Evolutionary conservation across 441 rosid genomes (phyloP).

Genomic region (Gossypium lobatum): DNA sequence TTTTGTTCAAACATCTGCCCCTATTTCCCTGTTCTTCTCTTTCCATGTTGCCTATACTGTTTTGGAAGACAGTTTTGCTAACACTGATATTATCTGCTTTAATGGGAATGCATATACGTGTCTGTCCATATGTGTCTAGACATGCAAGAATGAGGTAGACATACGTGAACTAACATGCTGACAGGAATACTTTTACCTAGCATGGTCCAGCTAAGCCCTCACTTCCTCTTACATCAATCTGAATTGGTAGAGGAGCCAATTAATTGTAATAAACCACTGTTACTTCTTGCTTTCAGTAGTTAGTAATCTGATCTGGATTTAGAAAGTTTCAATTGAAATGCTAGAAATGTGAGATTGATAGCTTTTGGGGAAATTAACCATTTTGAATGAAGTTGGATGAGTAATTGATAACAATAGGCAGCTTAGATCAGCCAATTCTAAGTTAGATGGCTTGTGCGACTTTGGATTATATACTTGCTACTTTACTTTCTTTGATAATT

Average conservation of each 20-base stretch:
- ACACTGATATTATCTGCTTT: neutral
- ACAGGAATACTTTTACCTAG: neutral
- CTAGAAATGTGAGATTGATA: neutral
- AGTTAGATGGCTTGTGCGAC: neutral
- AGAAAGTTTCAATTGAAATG: neutral
- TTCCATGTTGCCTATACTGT: neutral
- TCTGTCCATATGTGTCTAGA: neutral
- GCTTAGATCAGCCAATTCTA: neutral
- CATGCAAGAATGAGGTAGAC: neutral
- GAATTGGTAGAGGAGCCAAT: neutral
- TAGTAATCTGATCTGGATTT: neutral
- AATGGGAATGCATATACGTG: neutral
- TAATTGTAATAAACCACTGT: neutral
- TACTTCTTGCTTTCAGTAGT: neutral
- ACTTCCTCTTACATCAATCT: neutral
- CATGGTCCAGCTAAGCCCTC: neutral
- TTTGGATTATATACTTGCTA: neutral
- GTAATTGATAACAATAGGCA: neutral
- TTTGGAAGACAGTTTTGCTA: neutral
- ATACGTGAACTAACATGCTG: neutral
- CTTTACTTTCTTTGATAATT: neutral
- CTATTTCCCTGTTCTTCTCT: neutral
- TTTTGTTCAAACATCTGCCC: neutral
- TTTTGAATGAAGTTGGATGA: slow-evolving; percentile 2
- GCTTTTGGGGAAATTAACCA: neutral